Evolutionary conservation across 2,329 filamentous ascomycete genomes (phyloP).

Genomic region (Colletotrichum orbiculare): DNA sequence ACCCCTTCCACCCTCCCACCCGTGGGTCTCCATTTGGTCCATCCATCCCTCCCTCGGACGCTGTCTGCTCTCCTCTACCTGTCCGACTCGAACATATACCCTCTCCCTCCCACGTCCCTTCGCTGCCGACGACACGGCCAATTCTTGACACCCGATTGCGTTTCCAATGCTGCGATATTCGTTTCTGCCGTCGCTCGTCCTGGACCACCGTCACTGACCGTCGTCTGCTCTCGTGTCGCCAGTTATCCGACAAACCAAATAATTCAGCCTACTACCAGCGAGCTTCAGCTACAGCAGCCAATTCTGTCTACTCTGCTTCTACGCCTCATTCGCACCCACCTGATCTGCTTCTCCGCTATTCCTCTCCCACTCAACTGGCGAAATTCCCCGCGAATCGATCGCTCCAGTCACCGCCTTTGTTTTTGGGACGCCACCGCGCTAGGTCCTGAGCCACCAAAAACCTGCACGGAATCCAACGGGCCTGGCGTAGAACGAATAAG

Average conservation of each 20-base stretch:
- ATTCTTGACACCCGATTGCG: conserved; percentile 30
- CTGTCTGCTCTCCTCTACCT: conserved; percentile 19
- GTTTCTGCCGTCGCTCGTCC: conserved; percentile 26
- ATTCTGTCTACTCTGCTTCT: conserved; percentile 11
- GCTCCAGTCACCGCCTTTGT: conserved; percentile 40
- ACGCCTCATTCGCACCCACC: conserved; percentile 3
- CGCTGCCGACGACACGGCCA: conserved; percentile 11
- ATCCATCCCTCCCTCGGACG: conserved; percentile 20
- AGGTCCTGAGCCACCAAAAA: conserved; percentile 36
- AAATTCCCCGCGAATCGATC: conserved; percentile 35
- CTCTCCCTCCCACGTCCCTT: conserved; percentile 9
- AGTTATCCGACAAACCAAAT: conserved; percentile 11
- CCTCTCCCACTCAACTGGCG: conserved; percentile 14
- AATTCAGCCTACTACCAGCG: conserved; percentile 15
- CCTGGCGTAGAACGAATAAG: conserved; percentile 36
- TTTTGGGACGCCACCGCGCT: conserved; percentile 38
- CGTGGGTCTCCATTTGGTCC: conserved; percentile 9
- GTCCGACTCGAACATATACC: conserved; percentile 27
- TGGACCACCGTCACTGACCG: conserved; percentile 31
- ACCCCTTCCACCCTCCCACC: conserved; percentile 26
- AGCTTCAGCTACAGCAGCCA: conserved; percentile 2
- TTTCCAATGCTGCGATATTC: conserved; percentile 31
- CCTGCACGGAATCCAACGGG: conserved; percentile 35
- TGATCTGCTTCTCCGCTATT: conserved; percentile 26
- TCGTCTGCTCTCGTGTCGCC: neutral